Conservation (phyloP, 768 basidiomycete genomes). For the Multifurca ochricompacta region DNA sequence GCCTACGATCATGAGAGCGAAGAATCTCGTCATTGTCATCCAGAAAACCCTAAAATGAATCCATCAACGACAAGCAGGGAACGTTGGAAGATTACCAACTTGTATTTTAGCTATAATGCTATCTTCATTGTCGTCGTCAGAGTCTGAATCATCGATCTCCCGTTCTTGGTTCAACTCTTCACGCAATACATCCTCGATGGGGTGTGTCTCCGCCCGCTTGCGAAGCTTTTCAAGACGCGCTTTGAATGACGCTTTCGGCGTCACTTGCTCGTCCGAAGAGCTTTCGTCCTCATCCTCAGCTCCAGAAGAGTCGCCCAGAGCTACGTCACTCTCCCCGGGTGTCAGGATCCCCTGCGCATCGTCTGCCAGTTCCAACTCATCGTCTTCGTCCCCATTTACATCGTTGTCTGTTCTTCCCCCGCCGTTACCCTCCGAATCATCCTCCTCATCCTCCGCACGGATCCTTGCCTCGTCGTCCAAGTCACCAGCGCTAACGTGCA, state of each 20-base stretch:
- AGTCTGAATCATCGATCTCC: neutral
- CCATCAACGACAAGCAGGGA: neutral
- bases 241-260: slow-evolving; percentile 32
- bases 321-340: neutral
- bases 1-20: slow-evolving; percentile 37
- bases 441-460: slow-evolving; percentile 41
- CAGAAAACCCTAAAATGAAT: slow-evolving; percentile 26
- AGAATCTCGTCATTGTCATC: slow-evolving; percentile 51
- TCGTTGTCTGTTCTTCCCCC: slow-evolving; percentile 32
- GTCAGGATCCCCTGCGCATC: slow-evolving; percentile 6
- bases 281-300: slow-evolving; percentile 25
- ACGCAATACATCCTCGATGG: slow-evolving; percentile 16
- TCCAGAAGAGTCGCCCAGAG: neutral
- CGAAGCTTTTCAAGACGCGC: slow-evolving; percentile 31
- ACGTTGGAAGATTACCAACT: slow-evolving; percentile 15
- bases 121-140: slow-evolving; percentile 26
- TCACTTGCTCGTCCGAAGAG: slow-evolving; percentile 32
- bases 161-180: slow-evolving; percentile 9
- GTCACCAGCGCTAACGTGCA: slow-evolving; percentile 58
- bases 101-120: slow-evolving; percentile 27
- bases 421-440: slow-evolving; percentile 22
- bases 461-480: slow-evolving; percentile 47
- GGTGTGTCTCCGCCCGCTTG: slow-evolving; percentile 20
- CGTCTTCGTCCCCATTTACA: slow-evolving; percentile 13
- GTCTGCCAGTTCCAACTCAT: slow-evolving; percentile 20